A percentile compares a stretch with the other conserved stretches of the same genome.
These are phyloP conservation scores for Lachancea sp. DNA, from an alignment of 805 yeast genomes.

Conservation along the genomic window DNA sequence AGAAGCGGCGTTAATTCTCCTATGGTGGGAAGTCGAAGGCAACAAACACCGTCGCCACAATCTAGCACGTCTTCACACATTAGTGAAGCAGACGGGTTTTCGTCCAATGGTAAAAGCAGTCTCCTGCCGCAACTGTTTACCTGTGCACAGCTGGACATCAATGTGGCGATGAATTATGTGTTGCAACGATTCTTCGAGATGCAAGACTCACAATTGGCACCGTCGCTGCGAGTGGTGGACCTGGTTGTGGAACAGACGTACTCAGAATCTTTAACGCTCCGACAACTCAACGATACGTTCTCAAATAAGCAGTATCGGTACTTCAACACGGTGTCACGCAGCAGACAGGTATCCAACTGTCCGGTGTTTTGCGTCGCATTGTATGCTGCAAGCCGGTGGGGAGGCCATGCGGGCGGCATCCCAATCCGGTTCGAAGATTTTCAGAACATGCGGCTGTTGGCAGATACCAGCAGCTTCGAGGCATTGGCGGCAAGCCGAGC, in stretches of 20 bases:
- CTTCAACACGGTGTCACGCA: constrained; percentile 30
- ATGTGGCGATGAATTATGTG: constrained; percentile 22
- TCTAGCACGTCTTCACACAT: constrained; percentile 8
- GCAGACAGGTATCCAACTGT: constrained; percentile 28
- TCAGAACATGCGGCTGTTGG: constrained; percentile 19
- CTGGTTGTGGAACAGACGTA: constrained; percentile 33
- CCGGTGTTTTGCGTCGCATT: constrained; percentile 31
- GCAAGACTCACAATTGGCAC: constrained; percentile 13
- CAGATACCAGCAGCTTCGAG: constrained; percentile 8
- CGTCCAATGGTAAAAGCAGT: constrained; percentile 1
- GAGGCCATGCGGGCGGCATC: constrained; percentile 3
- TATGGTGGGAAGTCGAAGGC: constrained; percentile 6
- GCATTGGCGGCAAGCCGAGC: constrained; percentile 6
- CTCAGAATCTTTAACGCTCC: constrained; percentile 30
- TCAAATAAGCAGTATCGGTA: constrained; percentile 26
- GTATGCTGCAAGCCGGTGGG: constrained; percentile 18
- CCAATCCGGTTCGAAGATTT: constrained; percentile 16
- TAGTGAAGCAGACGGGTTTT: background rate
- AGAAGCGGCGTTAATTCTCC: constrained; percentile 7
- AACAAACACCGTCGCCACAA: constrained; percentile 9
- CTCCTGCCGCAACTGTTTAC: constrained; percentile 9
- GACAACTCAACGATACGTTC: constrained; percentile 27
- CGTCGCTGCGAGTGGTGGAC: constrained; percentile 23
- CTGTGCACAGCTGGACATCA: constrained; percentile 4
- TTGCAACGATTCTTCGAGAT: constrained; percentile 29